Evolutionary conservation across 192 early-diverging fungal species (phyloP), one percentile per base, ranked within the genome.

Genomic region (Podila verticillata): DNA sequence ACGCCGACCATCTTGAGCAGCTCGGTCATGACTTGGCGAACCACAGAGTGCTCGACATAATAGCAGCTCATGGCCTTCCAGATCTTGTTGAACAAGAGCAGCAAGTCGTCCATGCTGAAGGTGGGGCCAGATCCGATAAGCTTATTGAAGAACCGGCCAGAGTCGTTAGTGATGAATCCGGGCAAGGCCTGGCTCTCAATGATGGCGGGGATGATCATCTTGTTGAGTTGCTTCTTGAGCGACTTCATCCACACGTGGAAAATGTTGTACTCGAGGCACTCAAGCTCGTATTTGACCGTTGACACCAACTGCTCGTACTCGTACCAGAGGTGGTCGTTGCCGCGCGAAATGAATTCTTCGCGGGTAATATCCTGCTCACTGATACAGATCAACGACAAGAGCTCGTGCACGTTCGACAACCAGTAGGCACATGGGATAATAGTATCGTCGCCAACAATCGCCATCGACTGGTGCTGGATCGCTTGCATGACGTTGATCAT

Each of bases 171-270:
- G 72, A 95, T 94, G 82, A 97, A 98, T 29, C 96, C 97, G 5
- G 96, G 96, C 47, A 98, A 84, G 2, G 94, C 94, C 84, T 99
- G 96, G 83, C 94, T 93, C 83, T 99, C 97, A 35, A 99, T 96
- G 24, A 99, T 91, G 39, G 96, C 96, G 3, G 97, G 96, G 35
- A 99, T 94, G 73, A 97, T 94, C 90, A 98, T 95, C 87, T 96
- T 96, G 66, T 87, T 88, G 31, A 99, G 87, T 15, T 94, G 90
- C 85, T 98, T 99, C 84, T 98, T 96, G 79, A 98, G 89, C 59
- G 97, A 95, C 84, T 96, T 97, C 91, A 98, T 95, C 97, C 97
- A 98, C 13, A 95, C 95, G 86, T 96, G 96, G 89, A 96, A 98
- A 65, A 98, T 97, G 68, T 97, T 95, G 48, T 95, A 91, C 59